Base-by-base conservation (phyloP, 1,139 yeast species). In the Tardiomyces depauwii region DNA sequence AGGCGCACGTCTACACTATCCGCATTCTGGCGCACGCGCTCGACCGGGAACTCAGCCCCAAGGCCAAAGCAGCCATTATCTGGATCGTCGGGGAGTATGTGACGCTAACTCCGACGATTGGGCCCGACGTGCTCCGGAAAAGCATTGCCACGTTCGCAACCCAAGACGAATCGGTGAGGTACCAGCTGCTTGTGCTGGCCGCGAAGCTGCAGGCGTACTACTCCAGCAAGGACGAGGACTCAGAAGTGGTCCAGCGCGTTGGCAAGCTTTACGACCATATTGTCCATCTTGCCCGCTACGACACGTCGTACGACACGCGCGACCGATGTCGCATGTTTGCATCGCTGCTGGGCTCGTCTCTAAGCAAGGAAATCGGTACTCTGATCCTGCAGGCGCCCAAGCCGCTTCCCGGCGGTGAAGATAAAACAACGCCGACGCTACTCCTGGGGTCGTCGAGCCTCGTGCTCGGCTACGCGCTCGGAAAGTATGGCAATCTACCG, bases 11-110 rank as follows among this genome's bases (percentile, higher is more conserved):
- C 21, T 59, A 62, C 25, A 65, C 73, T 1, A 64, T 77, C 44
- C 62, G 65, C 45, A 69, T 64, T 50, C 61, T 77, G 28, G 68
- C 75, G 1, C 63, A 41, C 51, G 49, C 55, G 5, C 49, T 60
- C 2, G 56, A 53, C 18, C 44, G 49, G 6, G 50, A 56, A 4
- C 44, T 51, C 2, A 60, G 56, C 10, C 50, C 53, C 9, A 53
- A 54, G 16, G 95, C 97, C 0, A 77, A 80, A 53, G 88, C 95
- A 1, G 83, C 93, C 47, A 80, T 88, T 18, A 73, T 91, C 16
- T 93, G 97, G 97, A 73, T 89, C 12, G 76, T 91, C 42, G 96
- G 97, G 2, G 97, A 91, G 58, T 82, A 84, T 57, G 63, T 74
- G 1, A 62, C 68, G 11, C 71, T 72, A 13, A 54, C 61, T 13